Evolutionary conservation across 345 rosid genomes (phyloP).

Genomic region (Noccaea caerulescens): DNA sequence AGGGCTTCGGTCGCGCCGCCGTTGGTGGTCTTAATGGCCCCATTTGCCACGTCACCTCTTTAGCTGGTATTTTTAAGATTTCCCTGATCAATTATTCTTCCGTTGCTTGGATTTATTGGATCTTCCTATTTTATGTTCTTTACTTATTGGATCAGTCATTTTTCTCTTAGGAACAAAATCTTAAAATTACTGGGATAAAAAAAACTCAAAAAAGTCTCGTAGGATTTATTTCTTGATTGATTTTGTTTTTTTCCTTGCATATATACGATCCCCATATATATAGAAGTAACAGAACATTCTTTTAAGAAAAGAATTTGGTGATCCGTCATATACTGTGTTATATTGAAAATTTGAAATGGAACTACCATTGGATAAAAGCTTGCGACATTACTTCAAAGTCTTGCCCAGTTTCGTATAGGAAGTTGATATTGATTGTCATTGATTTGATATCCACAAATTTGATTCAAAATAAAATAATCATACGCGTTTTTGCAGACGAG

Average conservation of each 20-base stretch:
- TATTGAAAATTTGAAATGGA: not conserved
- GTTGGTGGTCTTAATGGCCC: slow-evolving; percentile 82
- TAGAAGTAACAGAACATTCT: not conserved
- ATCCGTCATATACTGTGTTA: not conserved
- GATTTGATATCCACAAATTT: not conserved
- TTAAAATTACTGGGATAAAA: not conserved
- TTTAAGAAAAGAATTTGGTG: not conserved
- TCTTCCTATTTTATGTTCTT: not conserved
- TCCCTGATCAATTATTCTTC: not conserved
- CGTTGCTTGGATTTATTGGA: not conserved
- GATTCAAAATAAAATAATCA: not conserved
- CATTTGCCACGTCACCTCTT: slow-evolving; percentile 65
- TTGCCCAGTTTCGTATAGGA: not conserved
- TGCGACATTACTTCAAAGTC: not conserved
- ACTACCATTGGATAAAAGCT: not conserved
- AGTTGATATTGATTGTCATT: not conserved
- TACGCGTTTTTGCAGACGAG: slow-evolving; percentile 60
- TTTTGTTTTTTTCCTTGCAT: not conserved
- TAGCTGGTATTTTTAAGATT: slow-evolving; percentile 55
- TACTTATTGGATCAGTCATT: not conserved
- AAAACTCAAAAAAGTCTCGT: not conserved
- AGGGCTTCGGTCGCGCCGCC: slow-evolving; percentile 86
- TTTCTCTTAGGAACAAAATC: not conserved
- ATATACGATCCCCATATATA: not conserved
- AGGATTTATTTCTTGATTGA: not conserved